A percentile compares a stretch with the other conserved stretches of the same genome.
Evolutionary conservation across 495 filamentous ascomycete species (phyloP).

Genomic region (Xylaria telfairii): DNA sequence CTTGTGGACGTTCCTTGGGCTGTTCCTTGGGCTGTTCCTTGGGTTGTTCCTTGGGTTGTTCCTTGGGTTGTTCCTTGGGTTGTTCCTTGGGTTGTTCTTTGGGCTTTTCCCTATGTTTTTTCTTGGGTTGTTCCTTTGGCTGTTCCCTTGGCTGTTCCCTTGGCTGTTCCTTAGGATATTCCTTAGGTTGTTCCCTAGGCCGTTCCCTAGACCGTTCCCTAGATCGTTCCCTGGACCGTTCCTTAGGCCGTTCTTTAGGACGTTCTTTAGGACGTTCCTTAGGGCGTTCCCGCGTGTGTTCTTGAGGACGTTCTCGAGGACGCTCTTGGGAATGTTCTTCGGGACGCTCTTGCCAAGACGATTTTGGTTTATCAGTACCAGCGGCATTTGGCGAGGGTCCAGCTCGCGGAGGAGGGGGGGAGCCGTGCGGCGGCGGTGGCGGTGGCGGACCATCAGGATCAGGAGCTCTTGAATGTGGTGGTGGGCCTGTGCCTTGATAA

Average conservation of each 20-base stretch:
- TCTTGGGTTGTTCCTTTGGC: neutral
- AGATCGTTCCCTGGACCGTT: slow-evolving; percentile 15
- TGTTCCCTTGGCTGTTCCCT: neutral
- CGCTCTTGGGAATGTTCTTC: slow-evolving; percentile 26
- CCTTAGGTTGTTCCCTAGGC: slow-evolving; percentile 16
- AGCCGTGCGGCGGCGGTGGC: slow-evolving; percentile 45
- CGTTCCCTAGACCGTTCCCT: neutral
- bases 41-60: slow-evolving; percentile 24
- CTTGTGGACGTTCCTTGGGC: slow-evolving; percentile 2
- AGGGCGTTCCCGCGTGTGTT: neutral
- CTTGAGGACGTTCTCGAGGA: neutral
- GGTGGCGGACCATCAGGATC: slow-evolving; percentile 44
- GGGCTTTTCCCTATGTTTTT: slow-evolving; percentile 14
- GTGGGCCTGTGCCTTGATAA: slow-evolving; percentile 32
- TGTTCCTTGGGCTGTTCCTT: slow-evolving; percentile 26
- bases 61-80: neutral
- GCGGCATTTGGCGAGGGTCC: slow-evolving; percentile 39
- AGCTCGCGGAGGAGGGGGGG: slow-evolving; percentile 46
- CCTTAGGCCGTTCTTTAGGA: slow-evolving; percentile 24
- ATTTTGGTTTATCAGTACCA: slow-evolving; percentile 40
- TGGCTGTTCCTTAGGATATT: neutral
- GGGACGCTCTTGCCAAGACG: slow-evolving; percentile 54
- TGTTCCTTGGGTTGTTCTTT: slow-evolving; percentile 19
- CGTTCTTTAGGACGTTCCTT: slow-evolving; percentile 1
- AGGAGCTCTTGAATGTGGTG: slow-evolving; percentile 33